Evolutionary conservation across 768 basidiomycete genomes (phyloP).

Genomic region (Paxillus involutus): DNA sequence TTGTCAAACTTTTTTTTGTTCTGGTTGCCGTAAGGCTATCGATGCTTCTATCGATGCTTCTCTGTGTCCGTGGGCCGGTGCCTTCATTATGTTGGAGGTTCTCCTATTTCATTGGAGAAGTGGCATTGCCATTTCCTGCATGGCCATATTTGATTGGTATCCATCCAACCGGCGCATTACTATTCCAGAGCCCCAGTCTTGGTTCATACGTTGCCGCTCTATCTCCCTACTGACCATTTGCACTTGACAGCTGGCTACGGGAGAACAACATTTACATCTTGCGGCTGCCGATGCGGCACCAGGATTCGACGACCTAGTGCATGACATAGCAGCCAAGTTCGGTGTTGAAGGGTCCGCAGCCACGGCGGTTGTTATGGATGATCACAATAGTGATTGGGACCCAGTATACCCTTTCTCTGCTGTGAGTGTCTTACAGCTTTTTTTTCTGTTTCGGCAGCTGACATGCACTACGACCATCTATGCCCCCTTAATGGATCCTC

Average conservation of each 20-base stretch:
- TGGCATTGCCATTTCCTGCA: background rate
- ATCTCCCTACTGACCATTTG: background rate
- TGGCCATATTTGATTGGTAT: background rate
- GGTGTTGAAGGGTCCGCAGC: slow-evolving; percentile 43
- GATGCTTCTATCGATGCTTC: background rate
- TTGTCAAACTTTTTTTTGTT: background rate
- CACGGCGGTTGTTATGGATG: slow-evolving; percentile 58
- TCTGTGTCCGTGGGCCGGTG: background rate
- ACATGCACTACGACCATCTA: slow-evolving; percentile 3
- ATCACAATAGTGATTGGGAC: slow-evolving; percentile 89
- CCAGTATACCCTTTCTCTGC: slow-evolving; percentile 77
- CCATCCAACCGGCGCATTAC: background rate
- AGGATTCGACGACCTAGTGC: slow-evolving; percentile 63
- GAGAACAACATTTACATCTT: slow-evolving; percentile 75
- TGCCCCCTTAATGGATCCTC: no score
- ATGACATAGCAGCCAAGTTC: slow-evolving; percentile 60
- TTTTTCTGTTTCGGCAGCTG: background rate
- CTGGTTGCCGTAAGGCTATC: background rate
- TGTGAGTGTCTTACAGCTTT: slow-evolving; percentile 36
- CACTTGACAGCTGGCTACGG: slow-evolving; percentile 60
- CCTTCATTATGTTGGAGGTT: background rate
- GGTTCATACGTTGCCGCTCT: slow-evolving; percentile 1
- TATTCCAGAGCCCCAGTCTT: background rate
- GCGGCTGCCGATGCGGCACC: slow-evolving; percentile 83
- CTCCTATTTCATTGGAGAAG: background rate